A percentile compares a stretch with the other conserved stretches of the same genome.
These are phyloP conservation scores for Gossypium schwendimanii DNA, from an alignment of 441 rosid genomes.

Conservation along the genomic window DNA sequence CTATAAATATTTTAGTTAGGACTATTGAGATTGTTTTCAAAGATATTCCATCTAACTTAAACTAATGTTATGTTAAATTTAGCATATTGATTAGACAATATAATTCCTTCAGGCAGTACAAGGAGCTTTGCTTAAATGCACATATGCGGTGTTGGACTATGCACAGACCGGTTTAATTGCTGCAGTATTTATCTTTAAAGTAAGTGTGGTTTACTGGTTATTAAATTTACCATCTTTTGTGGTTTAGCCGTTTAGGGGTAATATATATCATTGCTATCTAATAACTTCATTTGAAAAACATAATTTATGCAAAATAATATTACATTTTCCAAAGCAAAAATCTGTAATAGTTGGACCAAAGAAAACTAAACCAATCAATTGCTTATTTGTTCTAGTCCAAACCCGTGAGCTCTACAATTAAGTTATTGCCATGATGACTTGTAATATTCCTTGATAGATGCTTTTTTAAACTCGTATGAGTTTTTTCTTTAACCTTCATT, in stretches of 20 bases:
- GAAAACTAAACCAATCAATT: background rate
- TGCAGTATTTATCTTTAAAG: conserved; percentile 89
- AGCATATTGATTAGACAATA: conserved; percentile 3
- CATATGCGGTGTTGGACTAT: conserved; percentile 79
- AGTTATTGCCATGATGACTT: background rate
- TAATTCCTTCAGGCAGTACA: conserved; percentile 54
- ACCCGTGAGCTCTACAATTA: background rate
- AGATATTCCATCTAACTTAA: background rate
- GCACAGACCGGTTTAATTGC: conserved; percentile 98
- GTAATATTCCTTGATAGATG: background rate
- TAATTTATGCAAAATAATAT: background rate
- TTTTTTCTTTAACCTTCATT: background rate
- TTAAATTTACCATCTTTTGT: background rate
- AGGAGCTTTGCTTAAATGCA: conserved; percentile 74
- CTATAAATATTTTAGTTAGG: background rate
- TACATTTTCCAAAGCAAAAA: background rate
- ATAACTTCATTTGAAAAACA: background rate
- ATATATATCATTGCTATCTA: background rate
- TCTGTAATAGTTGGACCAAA: background rate
- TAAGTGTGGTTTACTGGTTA: conserved; percentile 31
- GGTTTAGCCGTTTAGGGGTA: background rate
- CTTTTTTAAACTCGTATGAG: background rate
- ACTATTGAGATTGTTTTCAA: background rate
- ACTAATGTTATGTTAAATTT: background rate
- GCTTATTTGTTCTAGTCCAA: background rate